Evolutionary conservation across 495 filamentous ascomycete genomes (phyloP), one percentile per base, ranked within the genome.

Genomic region (Pyrenula aspistea): DNA sequence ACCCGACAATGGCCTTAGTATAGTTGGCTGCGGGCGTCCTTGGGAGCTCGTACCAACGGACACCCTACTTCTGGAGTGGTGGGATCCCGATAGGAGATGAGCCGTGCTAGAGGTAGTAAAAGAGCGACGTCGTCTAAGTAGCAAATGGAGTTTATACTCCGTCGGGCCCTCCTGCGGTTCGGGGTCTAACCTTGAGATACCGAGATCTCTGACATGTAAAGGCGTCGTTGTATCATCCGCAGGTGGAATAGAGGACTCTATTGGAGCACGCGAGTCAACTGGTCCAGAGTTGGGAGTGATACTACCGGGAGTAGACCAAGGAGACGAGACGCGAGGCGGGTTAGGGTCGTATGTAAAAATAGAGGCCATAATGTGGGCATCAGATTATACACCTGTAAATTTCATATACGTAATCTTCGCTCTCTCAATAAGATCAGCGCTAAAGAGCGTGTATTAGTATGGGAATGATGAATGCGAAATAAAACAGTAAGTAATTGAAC

Each of bases 71-170:
- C 71, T 76, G 51, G 78, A 74, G 58, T 83, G 84, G 54, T 81
- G 75, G 12, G 86, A 84, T 12, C 82, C 80, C 15, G 77, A 71
- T 10, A 82, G 73, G 49, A 80, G 73, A 50, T 77, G 72, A 12
- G 82, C 82, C 8, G 84, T 87, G 8, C 81, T 83, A 54, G 73
- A 73, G 22, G 77, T 76, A 48, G 80, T 73, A 67, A 89, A 92
- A 31, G 77, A 81, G 66, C 91, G 77, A 57, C 93, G 78, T 25
- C 88, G 83, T 36, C 88, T 82, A 25, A 95, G 72, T 10, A 96
- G 76, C n/a, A 97, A 75, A 75, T 96, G 93, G 51, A 98, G 72
- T 67, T 98, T 98, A 72, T 97, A 98, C 71, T 97, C 93, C 4
- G 85, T 93, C 25, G 93, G 88, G 0, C 93, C 93, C 55, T 93